Evolutionary conservation across 2,329 filamentous ascomycete species (phyloP).

Genomic region (Xylariomycetidae sp.): DNA sequence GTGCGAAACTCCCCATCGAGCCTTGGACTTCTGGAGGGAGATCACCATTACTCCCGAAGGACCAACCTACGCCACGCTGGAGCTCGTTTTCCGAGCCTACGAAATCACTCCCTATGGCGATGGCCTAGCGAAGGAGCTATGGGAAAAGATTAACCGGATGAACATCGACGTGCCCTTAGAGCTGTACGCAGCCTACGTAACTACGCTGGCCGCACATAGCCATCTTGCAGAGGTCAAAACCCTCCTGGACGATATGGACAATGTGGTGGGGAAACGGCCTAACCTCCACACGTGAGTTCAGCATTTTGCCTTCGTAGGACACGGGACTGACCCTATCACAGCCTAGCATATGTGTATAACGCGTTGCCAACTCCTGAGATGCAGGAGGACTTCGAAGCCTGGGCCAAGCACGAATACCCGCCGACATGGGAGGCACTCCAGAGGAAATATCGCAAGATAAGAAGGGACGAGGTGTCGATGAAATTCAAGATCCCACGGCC

Average conservation of each 20-base stretch:
- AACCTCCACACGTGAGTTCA: slow-evolving; percentile 20
- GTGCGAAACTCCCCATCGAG: slow-evolving; percentile 58
- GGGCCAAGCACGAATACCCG: slow-evolving; percentile 65
- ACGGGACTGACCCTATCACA: slow-evolving; percentile 11
- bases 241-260: slow-evolving; percentile 61
- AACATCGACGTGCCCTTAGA: slow-evolving; percentile 70
- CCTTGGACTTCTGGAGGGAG: slow-evolving; percentile 75
- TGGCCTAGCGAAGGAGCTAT: slow-evolving; percentile 59
- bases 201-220: slow-evolving; percentile 67
- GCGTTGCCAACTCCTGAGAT: slow-evolving; percentile 58
- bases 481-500: slow-evolving; percentile 44
- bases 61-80: slow-evolving; percentile 73
- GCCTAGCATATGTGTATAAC: slow-evolving; percentile 72
- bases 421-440: slow-evolving; percentile 63
- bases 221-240: slow-evolving; percentile 61
- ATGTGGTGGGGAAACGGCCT: slow-evolving; percentile 43
- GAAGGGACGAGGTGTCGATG: slow-evolving; percentile 37
- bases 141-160: slow-evolving; percentile 64
- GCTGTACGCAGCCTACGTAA: slow-evolving; percentile 72
- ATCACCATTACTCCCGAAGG: slow-evolving; percentile 82
- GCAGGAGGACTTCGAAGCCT: slow-evolving; percentile 66
- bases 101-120: slow-evolving; percentile 56
- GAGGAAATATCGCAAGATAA: slow-evolving; percentile 38
- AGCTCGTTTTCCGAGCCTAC: slow-evolving; percentile 74
- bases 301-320: slow-evolving; percentile 2